Evolutionary conservation across 2,329 filamentous ascomycete genomes (phyloP), one percentile per base, ranked within the genome.

Genomic region (Apiospora malaysiana): DNA sequence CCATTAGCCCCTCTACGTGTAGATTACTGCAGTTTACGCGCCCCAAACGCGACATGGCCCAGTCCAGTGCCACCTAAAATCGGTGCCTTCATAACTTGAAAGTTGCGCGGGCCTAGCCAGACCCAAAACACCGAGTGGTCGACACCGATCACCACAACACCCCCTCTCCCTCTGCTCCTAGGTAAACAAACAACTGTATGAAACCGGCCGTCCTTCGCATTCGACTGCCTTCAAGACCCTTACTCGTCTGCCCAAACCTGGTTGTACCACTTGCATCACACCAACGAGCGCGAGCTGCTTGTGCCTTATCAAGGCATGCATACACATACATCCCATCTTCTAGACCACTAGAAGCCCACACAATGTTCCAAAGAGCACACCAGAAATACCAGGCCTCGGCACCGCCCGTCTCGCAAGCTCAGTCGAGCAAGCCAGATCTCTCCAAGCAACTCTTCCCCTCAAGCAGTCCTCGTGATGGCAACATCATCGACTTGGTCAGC

Each of bases 371-470:
- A 45, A 75, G 74, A 71, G 78, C 78, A 23, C 75, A 73, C 40
- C 76, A 77, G 51, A 76, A 70, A 14, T 83, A 80, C 73, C 77
- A 83, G 79, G 82, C 83, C 71, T 81, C 79, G 70, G 76, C 78
- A 72, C 76, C 81, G 70, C 71, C 79, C 7, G 76, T 77, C 27
- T 78, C 79, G n/a, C 69, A 69, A n/a, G 71, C 59, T 12, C 80
- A 68, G 49, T 23, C 73, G 42, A 37, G 69, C 49, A 78, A 80
- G 68, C 74, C 77, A 10, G 74, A 78, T 66, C 78, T 87, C 59
- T 79, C 83, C 5, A 89, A 90, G 78, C 83, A 87, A 71, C 81
- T 88, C 21, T 88, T 90, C 73, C 85, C 88, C 4, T 89, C 89
- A 0, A 90, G 86, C 79, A 90, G 85, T 32, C 67, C 67, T 21